These are phyloP conservation scores for Rhododendron henanense DNA, from an alignment of 148 eudicot genomes.

Conservation along the genomic window DNA sequence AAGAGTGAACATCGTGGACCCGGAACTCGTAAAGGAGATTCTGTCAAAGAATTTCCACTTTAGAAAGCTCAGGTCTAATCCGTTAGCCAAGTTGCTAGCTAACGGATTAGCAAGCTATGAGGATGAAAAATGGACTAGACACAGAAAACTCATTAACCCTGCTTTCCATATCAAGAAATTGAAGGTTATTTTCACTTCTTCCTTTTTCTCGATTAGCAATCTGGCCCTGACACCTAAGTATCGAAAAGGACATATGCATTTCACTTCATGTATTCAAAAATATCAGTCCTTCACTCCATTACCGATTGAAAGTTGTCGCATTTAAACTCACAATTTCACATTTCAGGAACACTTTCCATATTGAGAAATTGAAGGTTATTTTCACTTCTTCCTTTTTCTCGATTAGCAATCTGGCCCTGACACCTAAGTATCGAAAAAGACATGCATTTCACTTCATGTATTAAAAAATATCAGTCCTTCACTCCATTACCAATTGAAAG, in stretches of 20 bases:
- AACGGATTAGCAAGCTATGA: conserved; percentile 18
- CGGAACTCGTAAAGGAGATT: conserved; percentile 19
- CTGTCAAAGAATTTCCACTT: conserved; percentile 8
- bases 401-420: neutral
- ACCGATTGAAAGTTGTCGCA: neutral
- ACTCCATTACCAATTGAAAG: no score
- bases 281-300: neutral
- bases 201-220: neutral
- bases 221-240: neutral
- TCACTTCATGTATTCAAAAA: neutral
- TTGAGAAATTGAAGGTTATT: conserved; percentile 29
- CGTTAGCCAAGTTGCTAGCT: neutral
- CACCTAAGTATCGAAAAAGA: neutral
- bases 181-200: conserved; percentile 21
- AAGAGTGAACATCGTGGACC: conserved; percentile 15
- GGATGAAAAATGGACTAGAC: conserved; percentile 36
- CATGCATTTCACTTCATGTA: no score
- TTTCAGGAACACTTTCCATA: conserved; percentile 11
- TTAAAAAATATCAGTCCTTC: no score
- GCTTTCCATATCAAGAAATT: conserved; percentile 27
- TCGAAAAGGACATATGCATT: neutral
- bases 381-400: neutral
- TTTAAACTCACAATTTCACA: neutral
- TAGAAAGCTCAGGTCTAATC: conserved; percentile 14
- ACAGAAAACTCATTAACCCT: conserved; percentile 26